Evolutionary conservation across 176 grass and related monocot species (phyloP).

Genomic region (Oryza officinalis): DNA sequence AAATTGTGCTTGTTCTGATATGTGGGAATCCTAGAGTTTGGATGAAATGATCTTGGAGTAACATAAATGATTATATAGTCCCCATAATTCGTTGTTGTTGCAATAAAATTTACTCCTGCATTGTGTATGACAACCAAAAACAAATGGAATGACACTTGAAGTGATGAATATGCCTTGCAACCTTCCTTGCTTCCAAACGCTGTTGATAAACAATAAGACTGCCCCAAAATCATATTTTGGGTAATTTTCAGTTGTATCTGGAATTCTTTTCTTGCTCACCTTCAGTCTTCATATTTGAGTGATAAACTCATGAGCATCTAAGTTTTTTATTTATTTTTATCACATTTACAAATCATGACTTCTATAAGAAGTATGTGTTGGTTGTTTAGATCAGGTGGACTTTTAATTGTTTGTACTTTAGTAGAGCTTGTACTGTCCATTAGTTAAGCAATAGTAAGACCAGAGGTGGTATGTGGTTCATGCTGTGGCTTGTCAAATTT

Average conservation of each 20-base stretch:
- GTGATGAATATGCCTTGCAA: background rate
- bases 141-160: background rate
- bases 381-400: background rate
- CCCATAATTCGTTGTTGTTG: background rate
- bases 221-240: background rate
- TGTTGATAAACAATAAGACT: background rate
- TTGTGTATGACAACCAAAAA: background rate
- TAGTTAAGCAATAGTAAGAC: background rate
- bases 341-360: background rate
- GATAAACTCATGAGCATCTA: background rate
- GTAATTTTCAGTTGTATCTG: background rate
- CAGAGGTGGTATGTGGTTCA: background rate
- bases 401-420: background rate
- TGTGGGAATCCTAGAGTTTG: background rate
- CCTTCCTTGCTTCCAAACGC: background rate
- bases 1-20: background rate
- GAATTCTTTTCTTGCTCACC: background rate
- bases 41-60: slow-evolving; percentile 1
- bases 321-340: background rate
- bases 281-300: background rate
- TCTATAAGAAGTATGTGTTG: background rate
- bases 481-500: slow-evolving; percentile 4
- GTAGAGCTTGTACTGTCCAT: background rate
- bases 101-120: slow-evolving; percentile 7
- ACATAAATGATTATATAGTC: background rate